These are phyloP conservation scores for Nothopassalora personata DNA, from an alignment of 2,329 filamentous ascomycete species.

Conservation along the genomic window DNA sequence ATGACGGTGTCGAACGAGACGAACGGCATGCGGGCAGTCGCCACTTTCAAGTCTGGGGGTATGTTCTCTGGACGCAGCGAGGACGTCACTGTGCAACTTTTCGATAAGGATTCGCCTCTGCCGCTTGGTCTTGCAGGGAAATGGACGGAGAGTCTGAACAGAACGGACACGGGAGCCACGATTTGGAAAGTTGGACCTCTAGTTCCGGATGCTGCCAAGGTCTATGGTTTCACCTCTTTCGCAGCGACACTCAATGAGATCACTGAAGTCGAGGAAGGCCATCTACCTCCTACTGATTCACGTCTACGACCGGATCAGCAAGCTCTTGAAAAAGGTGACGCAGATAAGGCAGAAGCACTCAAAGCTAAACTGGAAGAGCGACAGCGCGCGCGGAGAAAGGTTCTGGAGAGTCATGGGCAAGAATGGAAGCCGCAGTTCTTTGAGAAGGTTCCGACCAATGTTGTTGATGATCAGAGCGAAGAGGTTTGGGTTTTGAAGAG, in stretches of 20 bases:
- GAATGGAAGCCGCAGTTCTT: conserved; percentile 80
- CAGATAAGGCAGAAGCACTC: conserved; percentile 76
- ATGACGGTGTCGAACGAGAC: conserved; percentile 84
- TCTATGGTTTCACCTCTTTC: conserved; percentile 85
- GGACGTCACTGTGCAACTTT: conserved; percentile 74
- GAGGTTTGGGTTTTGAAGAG: conserved; percentile 58
- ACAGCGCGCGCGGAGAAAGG: conserved; percentile 68
- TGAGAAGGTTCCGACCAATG: conserved; percentile 50
- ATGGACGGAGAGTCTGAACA: conserved; percentile 71
- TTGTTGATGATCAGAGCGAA: conserved; percentile 33
- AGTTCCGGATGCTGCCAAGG: conserved; percentile 70
- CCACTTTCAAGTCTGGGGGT: conserved; percentile 88
- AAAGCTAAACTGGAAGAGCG: conserved; percentile 82
- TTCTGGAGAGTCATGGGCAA: conserved; percentile 70
- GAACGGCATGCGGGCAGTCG: conserved; percentile 74
- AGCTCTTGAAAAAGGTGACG: conserved; percentile 71
- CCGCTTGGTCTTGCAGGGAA: conserved; percentile 69
- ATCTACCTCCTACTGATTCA: conserved; percentile 74
- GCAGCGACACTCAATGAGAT: conserved; percentile 83
- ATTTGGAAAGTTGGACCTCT: conserved; percentile 76
- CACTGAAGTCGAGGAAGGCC: conserved; percentile 68
- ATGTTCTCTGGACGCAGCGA: conserved; percentile 96
- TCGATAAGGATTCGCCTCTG: conserved; percentile 59
- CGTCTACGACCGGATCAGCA: conserved; percentile 83
- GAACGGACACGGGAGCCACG: conserved; percentile 58